phyloP scores from a whole-genome alignment of 1,284 basidiomycete genomes.

The Tremellales sp. region DNA sequence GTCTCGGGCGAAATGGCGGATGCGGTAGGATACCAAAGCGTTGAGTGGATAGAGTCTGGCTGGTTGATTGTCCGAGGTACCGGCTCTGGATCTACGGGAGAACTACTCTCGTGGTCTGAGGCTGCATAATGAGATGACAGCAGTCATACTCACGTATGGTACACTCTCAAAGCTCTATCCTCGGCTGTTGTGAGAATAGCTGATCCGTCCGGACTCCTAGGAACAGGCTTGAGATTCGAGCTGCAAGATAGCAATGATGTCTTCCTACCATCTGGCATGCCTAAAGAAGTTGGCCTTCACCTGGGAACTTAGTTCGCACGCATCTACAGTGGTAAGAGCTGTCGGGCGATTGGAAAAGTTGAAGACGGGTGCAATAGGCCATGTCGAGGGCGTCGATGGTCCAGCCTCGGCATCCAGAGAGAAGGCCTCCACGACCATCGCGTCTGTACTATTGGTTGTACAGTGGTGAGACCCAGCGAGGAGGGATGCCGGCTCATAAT shows the following conservation, averaged over 20 bases:
- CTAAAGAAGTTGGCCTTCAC: conserved; percentile 33
- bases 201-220: conserved; percentile 41
- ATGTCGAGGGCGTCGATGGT: conserved; percentile 1
- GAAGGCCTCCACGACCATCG: too few relatives aligned
- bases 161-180: conserved; percentile 36
- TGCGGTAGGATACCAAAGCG: conserved; percentile 76
- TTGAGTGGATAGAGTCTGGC: conserved; percentile 67
- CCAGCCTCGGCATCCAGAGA: conserved; percentile 1
- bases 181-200: conserved; percentile 41
- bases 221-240: not conserved
- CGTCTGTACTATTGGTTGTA: too few relatives aligned
- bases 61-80: conserved; percentile 45
- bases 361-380: conserved; percentile 29
- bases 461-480: too few relatives aligned
- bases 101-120: not conserved
- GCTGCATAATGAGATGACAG: too few relatives aligned
- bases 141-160: conserved; percentile 25
- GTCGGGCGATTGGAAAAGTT: conserved; percentile 10
- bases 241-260: not conserved
- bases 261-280: conserved; percentile 37
- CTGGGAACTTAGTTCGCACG: conserved; percentile 1
- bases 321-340: not conserved
- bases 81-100: not conserved
- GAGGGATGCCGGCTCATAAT: too few relatives aligned
- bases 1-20: conserved; percentile 57